These are phyloP conservation scores for Diplosphaera chodatii DNA, from an alignment of 139 green algal genomes.

Conservation along the genomic window DNA sequence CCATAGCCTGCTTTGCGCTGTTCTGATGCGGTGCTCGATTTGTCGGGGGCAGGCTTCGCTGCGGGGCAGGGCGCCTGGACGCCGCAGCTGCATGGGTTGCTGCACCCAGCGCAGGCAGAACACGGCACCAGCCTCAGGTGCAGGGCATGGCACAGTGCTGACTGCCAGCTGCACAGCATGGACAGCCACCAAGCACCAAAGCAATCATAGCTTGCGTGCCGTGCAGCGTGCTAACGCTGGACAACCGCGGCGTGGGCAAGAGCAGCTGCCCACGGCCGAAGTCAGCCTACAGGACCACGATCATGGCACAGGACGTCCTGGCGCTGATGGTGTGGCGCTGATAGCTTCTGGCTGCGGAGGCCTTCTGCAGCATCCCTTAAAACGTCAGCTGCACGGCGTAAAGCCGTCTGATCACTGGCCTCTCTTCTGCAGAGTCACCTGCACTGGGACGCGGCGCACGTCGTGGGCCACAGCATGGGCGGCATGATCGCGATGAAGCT, in stretches of 20 bases:
- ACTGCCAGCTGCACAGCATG: too few species aligned
- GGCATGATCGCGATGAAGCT: constrained; percentile 51
- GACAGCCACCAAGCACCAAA: too few species aligned
- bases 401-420: too few species aligned
- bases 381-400: too few species aligned
- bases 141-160: too few species aligned
- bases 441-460: constrained; percentile 39
- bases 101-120: not conserved
- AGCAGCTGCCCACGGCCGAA: constrained; percentile 22
- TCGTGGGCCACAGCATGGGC: constrained; percentile 60
- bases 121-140: not conserved
- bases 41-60: constrained; percentile 14
- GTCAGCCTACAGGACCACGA: constrained; percentile 33
- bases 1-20: not conserved
- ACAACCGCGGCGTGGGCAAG: constrained; percentile 55
- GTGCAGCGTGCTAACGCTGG: constrained; percentile 25
- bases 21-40: too few species aligned
- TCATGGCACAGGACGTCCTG: constrained; percentile 50
- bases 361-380: too few species aligned
- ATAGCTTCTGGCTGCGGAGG: too few species aligned
- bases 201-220: too few species aligned
- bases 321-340: constrained; percentile 9
- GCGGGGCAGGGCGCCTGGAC: constrained; percentile 14
- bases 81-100: constrained; percentile 20
- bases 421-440: constrained; percentile 51